Conservation (phyloP, 495 filamentous ascomycete genomes). For the Talaromyces adpressus region DNA sequence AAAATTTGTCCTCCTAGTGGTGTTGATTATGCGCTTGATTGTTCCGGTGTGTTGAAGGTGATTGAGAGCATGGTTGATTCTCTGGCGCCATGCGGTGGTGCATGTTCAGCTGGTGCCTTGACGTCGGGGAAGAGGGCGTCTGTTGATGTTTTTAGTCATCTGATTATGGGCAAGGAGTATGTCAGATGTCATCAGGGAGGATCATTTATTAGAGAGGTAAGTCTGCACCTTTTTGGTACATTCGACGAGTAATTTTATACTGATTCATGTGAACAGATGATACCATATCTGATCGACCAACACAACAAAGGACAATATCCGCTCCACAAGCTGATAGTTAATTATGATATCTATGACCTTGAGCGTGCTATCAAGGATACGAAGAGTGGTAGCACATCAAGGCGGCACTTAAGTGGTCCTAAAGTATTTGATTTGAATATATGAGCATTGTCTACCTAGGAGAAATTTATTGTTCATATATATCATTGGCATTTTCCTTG, state of each 20-base stretch:
- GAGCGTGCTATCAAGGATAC: neutral
- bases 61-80: neutral
- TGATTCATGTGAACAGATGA: neutral
- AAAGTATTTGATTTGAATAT: neutral
- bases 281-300: neutral
- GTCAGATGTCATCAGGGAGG: too few species aligned
- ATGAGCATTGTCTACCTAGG: neutral
- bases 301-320: neutral
- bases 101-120: neutral
- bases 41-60: neutral
- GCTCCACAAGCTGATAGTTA: neutral
- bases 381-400: neutral
- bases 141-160: neutral
- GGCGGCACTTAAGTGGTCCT: neutral
- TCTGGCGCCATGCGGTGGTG: neutral
- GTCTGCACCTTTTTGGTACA: too few species aligned
- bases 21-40: neutral
- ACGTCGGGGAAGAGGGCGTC: neutral
- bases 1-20: neutral
- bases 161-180: too few species aligned
- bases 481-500: too few species aligned
- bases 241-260: too few species aligned
- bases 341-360: neutral
- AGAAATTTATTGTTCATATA: too few species aligned
- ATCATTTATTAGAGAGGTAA: too few species aligned